Percentiles rank a stretch among this genome's conserved stretches.
Evolutionary conservation across 2,329 filamentous ascomycete genomes (phyloP).

Genomic region (Fusarium chaquense): DNA sequence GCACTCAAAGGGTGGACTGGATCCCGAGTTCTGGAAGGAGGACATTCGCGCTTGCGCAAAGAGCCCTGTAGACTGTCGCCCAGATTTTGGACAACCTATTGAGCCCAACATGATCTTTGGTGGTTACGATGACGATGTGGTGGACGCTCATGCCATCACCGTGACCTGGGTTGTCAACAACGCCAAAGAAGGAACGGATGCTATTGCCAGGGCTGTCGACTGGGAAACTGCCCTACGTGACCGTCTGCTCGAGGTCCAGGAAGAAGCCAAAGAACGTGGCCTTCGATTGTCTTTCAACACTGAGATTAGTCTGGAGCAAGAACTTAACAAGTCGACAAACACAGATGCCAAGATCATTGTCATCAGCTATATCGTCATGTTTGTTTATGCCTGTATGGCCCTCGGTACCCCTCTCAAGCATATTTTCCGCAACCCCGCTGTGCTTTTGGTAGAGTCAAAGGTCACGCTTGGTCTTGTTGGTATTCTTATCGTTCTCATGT

Average conservation of each 20-base stretch:
- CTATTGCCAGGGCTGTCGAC: slow-evolving; percentile 81
- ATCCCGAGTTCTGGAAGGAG: slow-evolving; percentile 73
- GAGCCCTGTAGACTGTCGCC: slow-evolving; percentile 86
- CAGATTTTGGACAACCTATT: slow-evolving; percentile 89
- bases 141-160: slow-evolving; percentile 83
- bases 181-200: slow-evolving; percentile 76
- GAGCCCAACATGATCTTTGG: slow-evolving; percentile 88
- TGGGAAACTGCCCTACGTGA: slow-evolving; percentile 86
- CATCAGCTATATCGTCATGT: slow-evolving; percentile 99
- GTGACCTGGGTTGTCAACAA: slow-evolving; percentile 97
- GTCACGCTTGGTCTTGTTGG: slow-evolving; percentile 95
- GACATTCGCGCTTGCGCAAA: slow-evolving; percentile 79
- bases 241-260: slow-evolving; percentile 80
- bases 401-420: slow-evolving; percentile 87
- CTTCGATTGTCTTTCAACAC: slow-evolving; percentile 93
- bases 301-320: slow-evolving; percentile 93
- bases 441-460: slow-evolving; percentile 93
- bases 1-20: slow-evolving; percentile 64
- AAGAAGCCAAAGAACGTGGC: slow-evolving; percentile 81
- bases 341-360: slow-evolving; percentile 97
- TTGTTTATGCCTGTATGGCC: slow-evolving; percentile 93
- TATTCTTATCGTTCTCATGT: slow-evolving; percentile 97
- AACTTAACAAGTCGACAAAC: slow-evolving; percentile 97
- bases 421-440: slow-evolving; percentile 83
- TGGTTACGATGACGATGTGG: slow-evolving; percentile 76